Conservation (phyloP, 768 basidiomycete genomes). For the Mycena capillaripes region DNA sequence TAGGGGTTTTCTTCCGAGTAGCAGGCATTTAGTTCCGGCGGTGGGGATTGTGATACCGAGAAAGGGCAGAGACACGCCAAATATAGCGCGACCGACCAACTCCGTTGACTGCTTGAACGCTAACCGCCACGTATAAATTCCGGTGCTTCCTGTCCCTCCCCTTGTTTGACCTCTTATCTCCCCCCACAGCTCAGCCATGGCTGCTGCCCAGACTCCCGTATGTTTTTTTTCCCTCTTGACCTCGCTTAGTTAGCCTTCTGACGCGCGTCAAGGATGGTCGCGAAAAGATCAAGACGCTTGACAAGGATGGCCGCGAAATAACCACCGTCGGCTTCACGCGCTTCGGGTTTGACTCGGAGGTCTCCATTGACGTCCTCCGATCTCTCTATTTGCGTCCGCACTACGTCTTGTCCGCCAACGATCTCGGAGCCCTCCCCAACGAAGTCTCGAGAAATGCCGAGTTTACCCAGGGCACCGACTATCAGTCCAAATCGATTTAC, state of each 20-base stretch:
- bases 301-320: slow-evolving; percentile 83
- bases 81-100: not conserved
- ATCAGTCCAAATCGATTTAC: slow-evolving; percentile 90
- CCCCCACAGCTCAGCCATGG: slow-evolving; percentile 21
- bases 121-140: slow-evolving; percentile 28
- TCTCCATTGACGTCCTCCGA: slow-evolving; percentile 83
- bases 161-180: slow-evolving; percentile 23
- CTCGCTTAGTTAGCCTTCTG: slow-evolving; percentile 38
- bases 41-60: not conserved
- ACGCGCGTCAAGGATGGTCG: slow-evolving; percentile 9
- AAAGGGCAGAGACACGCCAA: not conserved
- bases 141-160: not conserved
- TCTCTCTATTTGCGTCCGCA: slow-evolving; percentile 91
- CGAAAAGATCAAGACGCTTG: slow-evolving; percentile 71
- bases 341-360: slow-evolving; percentile 93
- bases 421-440: slow-evolving; percentile 46
- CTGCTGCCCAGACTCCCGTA: slow-evolving; percentile 31
- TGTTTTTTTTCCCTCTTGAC: slow-evolving; percentile 17
- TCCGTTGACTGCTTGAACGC: not conserved
- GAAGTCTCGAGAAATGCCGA: slow-evolving; percentile 64
- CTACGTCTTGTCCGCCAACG: slow-evolving; percentile 67
- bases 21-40: slow-evolving; percentile 69
- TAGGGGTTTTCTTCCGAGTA: slow-evolving; percentile 35
- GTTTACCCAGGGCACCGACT: slow-evolving; percentile 67
- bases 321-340: slow-evolving; percentile 84